Conservation (phyloP, 352 stramenopile species). For the Globisporangium uncinulatum region DNA sequence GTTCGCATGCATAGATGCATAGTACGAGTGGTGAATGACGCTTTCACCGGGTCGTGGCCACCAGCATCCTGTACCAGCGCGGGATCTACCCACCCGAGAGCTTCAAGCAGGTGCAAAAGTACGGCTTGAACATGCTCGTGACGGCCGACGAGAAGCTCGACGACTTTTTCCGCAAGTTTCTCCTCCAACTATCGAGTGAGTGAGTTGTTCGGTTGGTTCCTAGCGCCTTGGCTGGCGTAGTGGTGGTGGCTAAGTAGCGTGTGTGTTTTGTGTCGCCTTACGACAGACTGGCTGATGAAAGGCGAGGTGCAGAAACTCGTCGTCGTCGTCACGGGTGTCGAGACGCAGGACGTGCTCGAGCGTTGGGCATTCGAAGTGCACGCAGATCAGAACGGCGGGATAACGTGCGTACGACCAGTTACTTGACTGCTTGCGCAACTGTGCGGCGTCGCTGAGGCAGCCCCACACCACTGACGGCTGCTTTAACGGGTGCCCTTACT, state of each 20-base stretch:
- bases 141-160: conserved; percentile 95
- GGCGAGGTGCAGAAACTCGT: conserved; percentile 97
- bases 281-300: conserved; percentile 91
- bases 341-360: conserved; percentile 96
- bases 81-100: conserved; percentile 99
- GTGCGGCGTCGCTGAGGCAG: background rate
- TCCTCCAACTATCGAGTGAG: conserved; percentile 85
- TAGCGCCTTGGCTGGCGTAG: too few relatives aligned
- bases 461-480: background rate
- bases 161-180: conserved; percentile 94
- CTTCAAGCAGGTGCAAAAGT: conserved; percentile 97
- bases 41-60: background rate
- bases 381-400: conserved; percentile 38
- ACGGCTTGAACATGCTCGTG: conserved; percentile 98
- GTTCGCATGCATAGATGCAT: background rate
- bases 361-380: conserved; percentile 98
- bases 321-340: conserved; percentile 96
- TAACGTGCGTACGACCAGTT: conserved; percentile 21
- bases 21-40: conserved; percentile 7
- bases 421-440: too few relatives aligned
- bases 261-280: background rate
- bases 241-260: too few relatives aligned
- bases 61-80: conserved; percentile 92
- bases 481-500: too few relatives aligned
- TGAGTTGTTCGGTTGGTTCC: background rate